These are phyloP conservation scores for Bombardia bombarda DNA, from an alignment of 495 filamentous ascomycete species.

Conservation along the genomic window DNA sequence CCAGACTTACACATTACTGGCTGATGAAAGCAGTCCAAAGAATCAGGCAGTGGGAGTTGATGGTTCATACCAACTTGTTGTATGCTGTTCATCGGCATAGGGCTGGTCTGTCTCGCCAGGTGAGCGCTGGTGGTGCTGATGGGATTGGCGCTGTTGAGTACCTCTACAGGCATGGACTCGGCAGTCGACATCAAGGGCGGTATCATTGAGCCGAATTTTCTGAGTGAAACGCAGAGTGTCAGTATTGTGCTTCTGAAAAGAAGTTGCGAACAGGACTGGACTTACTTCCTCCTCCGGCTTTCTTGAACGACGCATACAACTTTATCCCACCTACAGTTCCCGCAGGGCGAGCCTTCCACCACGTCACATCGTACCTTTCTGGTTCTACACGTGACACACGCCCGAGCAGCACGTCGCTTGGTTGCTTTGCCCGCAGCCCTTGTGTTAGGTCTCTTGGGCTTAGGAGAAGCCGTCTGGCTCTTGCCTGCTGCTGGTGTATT, in stretches of 20 bases:
- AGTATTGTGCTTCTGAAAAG: too few species aligned
- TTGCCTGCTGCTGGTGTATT: background rate
- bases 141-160: too few species aligned
- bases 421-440: conserved; percentile 29
- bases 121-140: conserved; percentile 19
- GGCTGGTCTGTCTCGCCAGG: background rate
- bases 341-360: conserved; percentile 79
- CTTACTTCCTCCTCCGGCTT: conserved; percentile 83
- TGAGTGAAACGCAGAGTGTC: background rate
- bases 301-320: conserved; percentile 85
- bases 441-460: too few species aligned
- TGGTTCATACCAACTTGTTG: too few species aligned
- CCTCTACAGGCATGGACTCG: too few species aligned
- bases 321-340: conserved; percentile 81
- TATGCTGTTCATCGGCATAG: too few species aligned
- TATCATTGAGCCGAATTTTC: too few species aligned
- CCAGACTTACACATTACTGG: too few species aligned
- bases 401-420: conserved; percentile 79
- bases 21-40: too few species aligned
- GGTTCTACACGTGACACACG: conserved; percentile 77
- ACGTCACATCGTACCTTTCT: conserved; percentile 95
- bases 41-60: too few species aligned
- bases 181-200: too few species aligned
- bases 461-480: too few species aligned
- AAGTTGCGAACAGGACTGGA: conserved; percentile 17